Evolutionary conservation across 257 asterid species (phyloP).

Genomic region (Nicotiana undulata): DNA sequence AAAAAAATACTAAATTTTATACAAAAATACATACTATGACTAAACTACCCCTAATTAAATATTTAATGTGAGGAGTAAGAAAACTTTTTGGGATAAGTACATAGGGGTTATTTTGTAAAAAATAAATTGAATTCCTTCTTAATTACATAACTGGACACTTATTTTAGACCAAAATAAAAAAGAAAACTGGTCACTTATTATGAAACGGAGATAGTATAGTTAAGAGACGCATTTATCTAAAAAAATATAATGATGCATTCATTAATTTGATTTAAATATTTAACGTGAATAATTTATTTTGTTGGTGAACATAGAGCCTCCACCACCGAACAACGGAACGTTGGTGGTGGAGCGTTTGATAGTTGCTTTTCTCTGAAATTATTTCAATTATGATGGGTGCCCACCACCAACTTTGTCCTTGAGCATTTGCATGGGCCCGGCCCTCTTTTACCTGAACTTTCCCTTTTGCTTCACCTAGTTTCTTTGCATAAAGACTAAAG

Average conservation of each 20-base stretch:
- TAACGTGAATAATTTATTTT: background rate
- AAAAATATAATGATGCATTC: background rate
- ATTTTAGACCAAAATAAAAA: no score
- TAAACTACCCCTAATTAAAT: no score
- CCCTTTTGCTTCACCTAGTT: slow-evolving; percentile 6
- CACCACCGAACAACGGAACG: slow-evolving; percentile 12
- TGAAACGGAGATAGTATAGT: no score
- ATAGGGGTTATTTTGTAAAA: no score
- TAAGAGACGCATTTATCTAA: background rate
- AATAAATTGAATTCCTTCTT: no score
- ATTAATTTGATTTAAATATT: no score
- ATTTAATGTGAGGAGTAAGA: no score
- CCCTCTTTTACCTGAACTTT: slow-evolving; percentile 1
- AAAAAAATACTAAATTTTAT: no score
- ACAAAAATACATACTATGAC: no score
- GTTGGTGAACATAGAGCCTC: background rate
- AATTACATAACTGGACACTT: no score
- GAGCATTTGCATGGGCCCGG: slow-evolving; percentile 1
- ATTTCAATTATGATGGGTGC: slow-evolving; percentile 31
- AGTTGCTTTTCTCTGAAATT: slow-evolving; percentile 31
- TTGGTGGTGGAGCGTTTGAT: slow-evolving; percentile 17
- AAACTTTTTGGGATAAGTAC: no score
- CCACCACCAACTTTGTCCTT: slow-evolving; percentile 1
- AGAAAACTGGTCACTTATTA: no score
- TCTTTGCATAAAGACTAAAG: background rate